A percentile compares a stretch with the other conserved stretches of the same genome.
phyloP scores from a whole-genome alignment of 805 yeast genomes.

The Metschnikowia aberdeeniae region DNA sequence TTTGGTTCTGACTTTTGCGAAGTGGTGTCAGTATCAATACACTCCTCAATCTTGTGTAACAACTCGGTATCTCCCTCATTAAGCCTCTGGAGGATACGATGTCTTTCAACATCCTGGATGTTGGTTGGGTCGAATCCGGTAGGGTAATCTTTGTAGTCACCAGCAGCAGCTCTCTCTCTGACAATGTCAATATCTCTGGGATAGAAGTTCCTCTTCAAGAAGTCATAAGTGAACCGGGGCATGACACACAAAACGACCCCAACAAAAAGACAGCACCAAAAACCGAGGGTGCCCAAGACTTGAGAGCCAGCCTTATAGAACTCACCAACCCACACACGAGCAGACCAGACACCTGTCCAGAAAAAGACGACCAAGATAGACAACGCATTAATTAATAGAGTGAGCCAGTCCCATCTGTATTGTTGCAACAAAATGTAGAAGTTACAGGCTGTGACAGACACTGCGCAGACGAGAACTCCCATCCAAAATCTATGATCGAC shows the following conservation, averaged over 20 bases:
- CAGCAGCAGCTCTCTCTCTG: slow-evolving; percentile 54
- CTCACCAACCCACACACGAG: slow-evolving; percentile 47
- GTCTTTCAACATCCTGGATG: slow-evolving; percentile 39
- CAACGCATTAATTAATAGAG: slow-evolving; percentile 47
- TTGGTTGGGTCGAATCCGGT: slow-evolving; percentile 52
- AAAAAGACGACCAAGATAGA: slow-evolving; percentile 57
- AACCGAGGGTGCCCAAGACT: slow-evolving; percentile 54
- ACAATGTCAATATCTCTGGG: slow-evolving; percentile 71
- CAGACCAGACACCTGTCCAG: slow-evolving; percentile 82
- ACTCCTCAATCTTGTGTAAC: slow-evolving; percentile 31
- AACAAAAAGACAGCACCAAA: slow-evolving; percentile 62
- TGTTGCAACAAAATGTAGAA: slow-evolving; percentile 64
- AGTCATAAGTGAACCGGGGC: slow-evolving; percentile 57
- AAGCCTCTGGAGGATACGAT: slow-evolving; percentile 29
- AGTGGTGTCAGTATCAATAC: slow-evolving; percentile 15
- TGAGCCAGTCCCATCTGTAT: slow-evolving; percentile 74
- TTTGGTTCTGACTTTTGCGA: slow-evolving; percentile 14
- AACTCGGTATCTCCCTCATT: slow-evolving; percentile 33
- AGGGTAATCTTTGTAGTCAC: slow-evolving; percentile 49
- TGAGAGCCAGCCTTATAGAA: slow-evolving; percentile 64
- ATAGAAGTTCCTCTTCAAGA: slow-evolving; percentile 45
- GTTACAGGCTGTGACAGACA: slow-evolving; percentile 63
- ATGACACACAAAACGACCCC: slow-evolving; percentile 52
- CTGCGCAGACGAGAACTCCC: slow-evolving; percentile 58
- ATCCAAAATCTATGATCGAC: slow-evolving; percentile 68